These are phyloP conservation scores for Colletotrichum tropicicola DNA, from an alignment of 2,329 filamentous ascomycete genomes.

Conservation along the genomic window DNA sequence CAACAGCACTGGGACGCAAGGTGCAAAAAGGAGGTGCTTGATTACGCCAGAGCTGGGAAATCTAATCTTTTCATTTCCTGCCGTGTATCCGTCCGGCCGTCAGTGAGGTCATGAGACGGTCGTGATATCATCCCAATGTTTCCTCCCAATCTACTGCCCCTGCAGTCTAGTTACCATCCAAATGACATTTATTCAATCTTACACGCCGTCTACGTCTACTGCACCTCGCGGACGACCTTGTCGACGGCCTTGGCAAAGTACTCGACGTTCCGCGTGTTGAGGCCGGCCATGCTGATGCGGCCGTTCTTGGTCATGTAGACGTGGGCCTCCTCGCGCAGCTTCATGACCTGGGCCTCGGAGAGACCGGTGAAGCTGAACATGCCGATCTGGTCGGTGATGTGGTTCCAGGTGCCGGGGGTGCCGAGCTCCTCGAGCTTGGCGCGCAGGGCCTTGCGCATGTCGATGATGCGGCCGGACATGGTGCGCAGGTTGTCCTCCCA, in stretches of 20 bases:
- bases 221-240: slow-evolving; percentile 74
- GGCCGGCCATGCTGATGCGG: slow-evolving; percentile 96
- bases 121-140: neutral
- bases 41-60: slow-evolving; percentile 14
- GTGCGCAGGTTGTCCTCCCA: slow-evolving; percentile 93
- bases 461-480: slow-evolving; percentile 95
- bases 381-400: slow-evolving; percentile 98
- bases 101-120: slow-evolving; percentile 1
- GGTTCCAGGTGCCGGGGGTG: slow-evolving; percentile 93
- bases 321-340: slow-evolving; percentile 75
- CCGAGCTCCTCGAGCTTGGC: slow-evolving; percentile 83
- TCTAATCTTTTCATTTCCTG: slow-evolving; percentile 22
- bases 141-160: neutral
- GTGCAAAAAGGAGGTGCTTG: neutral
- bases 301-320: slow-evolving; percentile 98
- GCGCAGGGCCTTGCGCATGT: slow-evolving; percentile 84
- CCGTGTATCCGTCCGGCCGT: neutral
- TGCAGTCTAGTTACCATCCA: neutral
- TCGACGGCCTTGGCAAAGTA: slow-evolving; percentile 93
- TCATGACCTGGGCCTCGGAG: slow-evolving; percentile 75
- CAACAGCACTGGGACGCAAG: neutral
- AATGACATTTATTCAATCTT: neutral
- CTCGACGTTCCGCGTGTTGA: slow-evolving; percentile 91
- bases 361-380: slow-evolving; percentile 98
- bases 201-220: slow-evolving; percentile 26